These are phyloP conservation scores for Tetrahymena thermophila DNA, from an alignment of 73 alveolate genomes.

Conservation along the genomic window DNA sequence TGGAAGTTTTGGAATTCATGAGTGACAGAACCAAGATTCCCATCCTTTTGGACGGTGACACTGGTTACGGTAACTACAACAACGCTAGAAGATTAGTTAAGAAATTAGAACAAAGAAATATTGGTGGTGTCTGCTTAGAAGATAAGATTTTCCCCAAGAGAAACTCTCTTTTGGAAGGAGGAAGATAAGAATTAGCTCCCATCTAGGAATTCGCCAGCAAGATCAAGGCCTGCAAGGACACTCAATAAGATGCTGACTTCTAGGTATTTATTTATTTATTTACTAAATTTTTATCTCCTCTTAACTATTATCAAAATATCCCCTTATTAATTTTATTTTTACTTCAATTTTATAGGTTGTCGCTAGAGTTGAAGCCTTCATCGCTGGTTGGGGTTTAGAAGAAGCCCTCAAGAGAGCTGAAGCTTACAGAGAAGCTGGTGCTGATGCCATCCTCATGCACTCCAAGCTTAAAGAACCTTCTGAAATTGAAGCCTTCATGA, in stretches of 20 bases:
- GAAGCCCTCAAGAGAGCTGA: slow-evolving; percentile 77
- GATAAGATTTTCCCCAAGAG: slow-evolving; percentile 77
- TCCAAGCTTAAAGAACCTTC: slow-evolving; percentile 54
- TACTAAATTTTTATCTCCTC: background rate
- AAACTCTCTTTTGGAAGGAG: slow-evolving; percentile 75
- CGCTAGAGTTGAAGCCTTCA: slow-evolving; percentile 78
- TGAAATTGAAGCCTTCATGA: slow-evolving; percentile 73
- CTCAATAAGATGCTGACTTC: slow-evolving; percentile 62
- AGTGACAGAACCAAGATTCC: slow-evolving; percentile 74
- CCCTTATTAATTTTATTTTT: too few species aligned
- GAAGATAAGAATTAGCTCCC: slow-evolving; percentile 64
- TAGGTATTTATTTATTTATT: background rate
- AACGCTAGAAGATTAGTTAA: slow-evolving; percentile 77
- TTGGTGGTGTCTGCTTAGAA: slow-evolving; percentile 84
- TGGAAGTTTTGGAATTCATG: slow-evolving; percentile 57
- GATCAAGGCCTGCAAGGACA: slow-evolving; percentile 70
- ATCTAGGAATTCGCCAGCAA: slow-evolving; percentile 69
- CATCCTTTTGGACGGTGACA: slow-evolving; percentile 80
- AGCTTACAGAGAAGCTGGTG: slow-evolving; percentile 83
- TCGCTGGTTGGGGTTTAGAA: slow-evolving; percentile 83
- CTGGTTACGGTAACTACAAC: slow-evolving; percentile 78
- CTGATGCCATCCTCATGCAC: slow-evolving; percentile 85
- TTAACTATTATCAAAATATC: background rate
- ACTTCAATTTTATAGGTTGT: slow-evolving; percentile 30
- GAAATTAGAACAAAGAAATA: slow-evolving; percentile 72